These are phyloP conservation scores for Clarkia xantiana DNA, from an alignment of 345 rosid genomes.

Conservation along the genomic window DNA sequence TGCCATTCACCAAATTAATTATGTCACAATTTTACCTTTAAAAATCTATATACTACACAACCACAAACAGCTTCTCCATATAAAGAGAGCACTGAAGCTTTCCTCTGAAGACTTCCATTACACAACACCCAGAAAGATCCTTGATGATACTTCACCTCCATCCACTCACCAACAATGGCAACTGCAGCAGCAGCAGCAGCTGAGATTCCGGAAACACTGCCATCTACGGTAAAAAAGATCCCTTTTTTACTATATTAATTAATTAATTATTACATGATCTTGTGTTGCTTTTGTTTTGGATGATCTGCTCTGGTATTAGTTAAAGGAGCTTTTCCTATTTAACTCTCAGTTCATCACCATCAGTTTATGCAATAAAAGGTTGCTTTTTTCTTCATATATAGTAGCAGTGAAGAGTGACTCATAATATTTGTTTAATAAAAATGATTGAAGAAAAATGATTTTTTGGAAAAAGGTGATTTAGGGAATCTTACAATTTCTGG, in stretches of 20 bases:
- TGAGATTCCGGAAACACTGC: conserved; percentile 21
- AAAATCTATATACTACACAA: neutral
- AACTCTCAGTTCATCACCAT: no score
- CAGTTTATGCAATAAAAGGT: no score
- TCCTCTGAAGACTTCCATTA: neutral
- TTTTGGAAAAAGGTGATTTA: no score
- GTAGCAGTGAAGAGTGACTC: no score
- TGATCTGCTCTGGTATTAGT: neutral
- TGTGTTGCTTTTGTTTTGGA: neutral
- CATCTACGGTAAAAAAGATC: conserved; percentile 24
- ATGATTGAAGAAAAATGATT: no score
- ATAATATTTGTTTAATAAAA: no score
- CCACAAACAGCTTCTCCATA: neutral
- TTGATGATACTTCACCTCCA: conserved; percentile 7
- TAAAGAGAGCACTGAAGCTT: neutral
- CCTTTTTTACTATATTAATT: neutral
- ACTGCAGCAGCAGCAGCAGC: conserved; percentile 57
- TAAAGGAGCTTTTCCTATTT: no score
- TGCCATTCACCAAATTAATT: conserved; percentile 6
- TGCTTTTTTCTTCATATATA: no score
- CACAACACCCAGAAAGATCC: neutral
- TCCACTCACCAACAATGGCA: conserved; percentile 29
- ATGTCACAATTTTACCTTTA: no score
- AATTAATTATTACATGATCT: neutral
- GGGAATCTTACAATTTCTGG: no score